Conservation (phyloP, 768 basidiomycete genomes). For the Tremella yokohamensis region DNA sequence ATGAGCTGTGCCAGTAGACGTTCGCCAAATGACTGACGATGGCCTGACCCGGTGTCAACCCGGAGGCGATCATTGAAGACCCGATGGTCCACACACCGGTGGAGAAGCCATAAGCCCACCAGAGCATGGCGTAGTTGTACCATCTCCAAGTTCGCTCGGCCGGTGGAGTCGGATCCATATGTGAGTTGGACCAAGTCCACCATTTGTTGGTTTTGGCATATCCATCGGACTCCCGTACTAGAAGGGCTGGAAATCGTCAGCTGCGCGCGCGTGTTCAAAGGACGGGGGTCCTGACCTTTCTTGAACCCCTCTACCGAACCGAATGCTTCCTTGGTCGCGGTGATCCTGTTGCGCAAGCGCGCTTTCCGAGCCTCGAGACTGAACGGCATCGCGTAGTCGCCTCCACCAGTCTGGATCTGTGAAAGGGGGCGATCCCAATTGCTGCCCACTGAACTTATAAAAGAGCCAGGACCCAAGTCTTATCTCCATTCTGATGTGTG, state of each 20-base stretch:
- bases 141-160: constrained; percentile 16
- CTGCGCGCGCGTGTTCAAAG: too few relatives aligned
- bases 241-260: constrained; percentile 2
- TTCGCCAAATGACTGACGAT: constrained; percentile 1
- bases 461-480: too few relatives aligned
- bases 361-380: too few relatives aligned
- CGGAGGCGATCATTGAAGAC: constrained; percentile 9
- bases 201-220: neutral
- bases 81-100: constrained; percentile 15
- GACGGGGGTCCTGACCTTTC: constrained; percentile 7
- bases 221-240: constrained; percentile 11
- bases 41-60: constrained; percentile 5
- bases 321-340: constrained; percentile 4
- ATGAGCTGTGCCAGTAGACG: neutral
- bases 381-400: too few relatives aligned
- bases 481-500: too few relatives aligned
- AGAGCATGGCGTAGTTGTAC: constrained; percentile 5
- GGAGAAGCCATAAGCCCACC: constrained; percentile 10
- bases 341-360: constrained; percentile 3
- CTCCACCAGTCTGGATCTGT: too few relatives aligned
- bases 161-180: constrained; percentile 16
- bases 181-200: constrained; percentile 11
- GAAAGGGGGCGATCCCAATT: too few relatives aligned
- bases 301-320: constrained; percentile 8
- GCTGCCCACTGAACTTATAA: too few relatives aligned